These are phyloP conservation scores for Boletellus emodensis DNA, from an alignment of 768 basidiomycete genomes.

Conservation along the genomic window DNA sequence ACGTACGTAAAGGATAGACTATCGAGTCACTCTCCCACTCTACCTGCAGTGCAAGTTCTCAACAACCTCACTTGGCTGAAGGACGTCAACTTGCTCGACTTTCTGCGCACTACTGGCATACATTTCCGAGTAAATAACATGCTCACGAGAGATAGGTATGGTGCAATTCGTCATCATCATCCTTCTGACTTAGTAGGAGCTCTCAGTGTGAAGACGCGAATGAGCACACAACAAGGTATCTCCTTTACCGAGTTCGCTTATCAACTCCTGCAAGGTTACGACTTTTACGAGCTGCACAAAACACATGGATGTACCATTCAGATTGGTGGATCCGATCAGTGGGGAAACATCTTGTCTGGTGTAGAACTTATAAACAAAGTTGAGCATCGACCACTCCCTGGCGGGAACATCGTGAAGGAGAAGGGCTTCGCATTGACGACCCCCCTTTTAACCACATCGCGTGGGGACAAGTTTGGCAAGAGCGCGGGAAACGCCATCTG, in stretches of 20 bases:
- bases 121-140: constrained; percentile 83
- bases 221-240: constrained; percentile 77
- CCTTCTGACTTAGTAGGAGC: constrained; percentile 5
- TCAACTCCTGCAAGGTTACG: constrained; percentile 94
- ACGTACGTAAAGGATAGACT: constrained; percentile 50
- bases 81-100: constrained; percentile 71
- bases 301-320: constrained; percentile 74
- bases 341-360: constrained; percentile 96
- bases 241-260: constrained; percentile 99
- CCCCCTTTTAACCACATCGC: constrained; percentile 85
- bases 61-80: constrained; percentile 81
- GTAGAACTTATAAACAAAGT: constrained; percentile 78
- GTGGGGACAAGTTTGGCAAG: constrained; percentile 96
- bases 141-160: constrained; percentile 84
- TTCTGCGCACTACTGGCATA: constrained; percentile 77
- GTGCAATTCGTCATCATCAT: background rate
- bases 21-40: constrained; percentile 3
- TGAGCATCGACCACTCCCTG: constrained; percentile 9
- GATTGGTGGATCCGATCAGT: constrained; percentile 96
- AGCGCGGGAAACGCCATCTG: constrained; percentile 95
- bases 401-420: constrained; percentile 13
- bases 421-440: constrained; percentile 84
- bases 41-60: constrained; percentile 38
- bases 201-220: constrained; percentile 73
- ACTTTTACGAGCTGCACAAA: constrained; percentile 77